Percentiles rank a stretch among this genome's conserved stretches.
These are phyloP conservation scores for Quercus ilex DNA, from an alignment of 306 rosid genomes.

Conservation along the genomic window DNA sequence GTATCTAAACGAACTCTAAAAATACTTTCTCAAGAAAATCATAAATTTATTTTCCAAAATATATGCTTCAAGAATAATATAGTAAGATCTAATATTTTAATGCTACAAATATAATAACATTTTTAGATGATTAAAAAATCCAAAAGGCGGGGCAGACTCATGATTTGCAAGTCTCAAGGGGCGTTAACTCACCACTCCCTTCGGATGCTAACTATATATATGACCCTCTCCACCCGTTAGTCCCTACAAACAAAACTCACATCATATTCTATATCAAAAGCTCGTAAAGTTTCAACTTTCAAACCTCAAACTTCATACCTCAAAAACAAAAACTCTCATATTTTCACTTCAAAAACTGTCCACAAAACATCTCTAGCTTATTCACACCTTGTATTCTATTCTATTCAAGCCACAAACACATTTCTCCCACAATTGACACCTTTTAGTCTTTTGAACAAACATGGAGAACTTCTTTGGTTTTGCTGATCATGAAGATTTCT, in stretches of 20 bases:
- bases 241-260: constrained; percentile 49
- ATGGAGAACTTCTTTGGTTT: constrained; percentile 72
- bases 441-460: neutral
- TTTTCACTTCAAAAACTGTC: constrained; percentile 1
- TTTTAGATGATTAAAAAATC: neutral
- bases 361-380: neutral
- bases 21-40: constrained; percentile 30
- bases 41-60: constrained; percentile 29
- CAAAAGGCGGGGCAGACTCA: constrained; percentile 7
- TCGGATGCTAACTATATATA: constrained; percentile 66
- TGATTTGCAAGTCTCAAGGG: constrained; percentile 28
- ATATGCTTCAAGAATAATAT: constrained; percentile 20
- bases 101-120: constrained; percentile 7
- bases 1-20: neutral
- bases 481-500: constrained; percentile 41
- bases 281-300: neutral
- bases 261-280: constrained; percentile 21
- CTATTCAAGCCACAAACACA: neutral
- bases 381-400: neutral
- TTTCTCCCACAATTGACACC: neutral
- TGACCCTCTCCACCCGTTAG: constrained; percentile 26
- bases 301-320: neutral
- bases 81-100: constrained; percentile 47
- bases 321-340: neutral
- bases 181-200: constrained; percentile 32